Conservation (phyloP, 148 eudicot species). For the Vaccinium myrtillus region DNA sequence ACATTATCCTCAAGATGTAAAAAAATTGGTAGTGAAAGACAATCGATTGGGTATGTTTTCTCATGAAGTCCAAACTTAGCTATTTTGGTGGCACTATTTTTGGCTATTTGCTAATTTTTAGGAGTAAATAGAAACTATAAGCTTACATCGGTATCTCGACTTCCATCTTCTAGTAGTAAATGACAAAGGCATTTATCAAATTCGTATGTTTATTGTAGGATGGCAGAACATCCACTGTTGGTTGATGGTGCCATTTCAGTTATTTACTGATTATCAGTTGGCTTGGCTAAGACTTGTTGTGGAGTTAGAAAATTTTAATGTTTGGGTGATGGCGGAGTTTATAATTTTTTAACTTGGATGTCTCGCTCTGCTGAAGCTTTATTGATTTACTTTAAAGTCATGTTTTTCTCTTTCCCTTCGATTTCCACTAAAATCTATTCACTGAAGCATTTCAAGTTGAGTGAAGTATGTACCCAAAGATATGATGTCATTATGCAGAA, state of each 20-base stretch:
- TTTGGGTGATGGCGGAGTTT: not conserved
- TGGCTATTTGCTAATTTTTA: not conserved
- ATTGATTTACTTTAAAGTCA: not conserved
- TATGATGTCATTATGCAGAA: not conserved
- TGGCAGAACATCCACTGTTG: slow-evolving; percentile 2
- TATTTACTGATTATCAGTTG: not conserved
- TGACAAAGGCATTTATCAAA: not conserved
- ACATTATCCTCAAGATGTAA: not conserved
- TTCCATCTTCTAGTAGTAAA: not conserved
- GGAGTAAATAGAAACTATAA: not conserved
- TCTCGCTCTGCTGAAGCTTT: not conserved
- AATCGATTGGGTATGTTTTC: not conserved
- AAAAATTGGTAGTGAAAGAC: not conserved
- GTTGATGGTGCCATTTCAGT: not conserved
- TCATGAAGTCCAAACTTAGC: slow-evolving; percentile 6
- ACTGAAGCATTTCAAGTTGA: not conserved
- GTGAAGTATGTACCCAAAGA: not conserved
- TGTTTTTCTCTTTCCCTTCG: not conserved
- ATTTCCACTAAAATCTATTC: not conserved
- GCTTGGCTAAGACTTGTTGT: not conserved
- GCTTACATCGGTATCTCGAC: not conserved
- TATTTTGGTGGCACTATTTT: not conserved
- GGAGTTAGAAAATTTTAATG: not conserved
- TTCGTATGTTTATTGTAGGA: not conserved
- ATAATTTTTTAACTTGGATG: not conserved